A percentile compares a stretch with the other conserved stretches of the same genome.
Evolutionary conservation across 257 asterid species (phyloP).

Genomic region (Verbascum thapsus): DNA sequence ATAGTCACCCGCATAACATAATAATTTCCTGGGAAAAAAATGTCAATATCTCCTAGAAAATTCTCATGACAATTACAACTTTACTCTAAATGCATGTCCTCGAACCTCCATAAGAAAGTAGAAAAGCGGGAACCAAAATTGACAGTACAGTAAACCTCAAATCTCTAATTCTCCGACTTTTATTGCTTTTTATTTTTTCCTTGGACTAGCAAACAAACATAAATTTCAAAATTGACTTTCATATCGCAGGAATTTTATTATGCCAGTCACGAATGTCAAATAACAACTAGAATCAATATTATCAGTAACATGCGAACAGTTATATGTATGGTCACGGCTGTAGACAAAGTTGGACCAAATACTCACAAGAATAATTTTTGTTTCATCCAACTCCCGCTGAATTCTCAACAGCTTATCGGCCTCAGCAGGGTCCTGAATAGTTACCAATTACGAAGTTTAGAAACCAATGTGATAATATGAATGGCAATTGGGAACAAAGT

Average conservation of each 20-base stretch:
- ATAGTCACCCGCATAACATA: neutral
- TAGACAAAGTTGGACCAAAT: conserved; percentile 20
- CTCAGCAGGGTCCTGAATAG: conserved; percentile 86
- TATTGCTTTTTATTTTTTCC: neutral
- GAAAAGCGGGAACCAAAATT: neutral
- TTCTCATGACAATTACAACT: neutral
- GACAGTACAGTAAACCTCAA: neutral
- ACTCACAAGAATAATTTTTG: conserved; percentile 91
- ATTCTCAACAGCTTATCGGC: conserved; percentile 91
- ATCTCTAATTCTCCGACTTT: neutral
- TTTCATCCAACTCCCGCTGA: conserved; percentile 94
- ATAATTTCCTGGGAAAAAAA: neutral
- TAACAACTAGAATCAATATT: neutral
- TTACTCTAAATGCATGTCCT: neutral
- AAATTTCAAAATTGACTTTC: neutral
- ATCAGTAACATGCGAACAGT: neutral
- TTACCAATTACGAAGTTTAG: conserved; percentile 16
- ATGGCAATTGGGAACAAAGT: neutral
- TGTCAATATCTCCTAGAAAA: neutral
- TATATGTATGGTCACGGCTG: neutral
- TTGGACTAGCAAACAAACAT: neutral
- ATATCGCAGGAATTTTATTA: neutral
- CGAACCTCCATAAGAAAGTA: neutral
- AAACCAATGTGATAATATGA: neutral
- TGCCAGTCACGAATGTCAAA: neutral